Evolutionary conservation across 345 rosid genomes (phyloP).

Genomic region (Psidium guajava): DNA sequence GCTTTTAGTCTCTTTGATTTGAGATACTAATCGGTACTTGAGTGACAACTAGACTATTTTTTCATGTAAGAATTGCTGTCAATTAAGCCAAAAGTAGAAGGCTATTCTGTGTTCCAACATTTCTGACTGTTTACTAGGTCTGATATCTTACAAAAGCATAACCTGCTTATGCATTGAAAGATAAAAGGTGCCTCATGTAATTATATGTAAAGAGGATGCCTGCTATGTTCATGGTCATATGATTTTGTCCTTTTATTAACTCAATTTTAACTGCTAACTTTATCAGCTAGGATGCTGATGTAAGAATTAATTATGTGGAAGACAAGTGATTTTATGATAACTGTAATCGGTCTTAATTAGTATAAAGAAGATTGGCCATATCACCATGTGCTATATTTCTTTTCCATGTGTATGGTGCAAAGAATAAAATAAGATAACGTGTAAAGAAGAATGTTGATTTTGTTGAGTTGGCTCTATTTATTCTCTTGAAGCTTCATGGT

Average conservation of each 20-base stretch:
- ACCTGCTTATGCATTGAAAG: background rate
- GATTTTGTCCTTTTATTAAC: background rate
- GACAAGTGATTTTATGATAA: background rate
- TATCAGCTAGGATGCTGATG: background rate
- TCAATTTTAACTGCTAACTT: background rate
- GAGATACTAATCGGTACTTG: background rate
- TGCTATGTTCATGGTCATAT: background rate
- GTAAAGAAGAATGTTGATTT: background rate
- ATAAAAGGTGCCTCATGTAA: background rate
- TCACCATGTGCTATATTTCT: background rate
- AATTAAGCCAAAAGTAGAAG: background rate
- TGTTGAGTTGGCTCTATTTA: background rate
- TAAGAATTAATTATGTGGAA: background rate
- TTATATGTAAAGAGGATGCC: background rate
- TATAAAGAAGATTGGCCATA: background rate
- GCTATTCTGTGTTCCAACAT: background rate
- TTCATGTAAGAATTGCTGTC: background rate
- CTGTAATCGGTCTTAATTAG: background rate
- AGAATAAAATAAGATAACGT: background rate
- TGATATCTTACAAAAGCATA: background rate
- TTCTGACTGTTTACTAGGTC: background rate
- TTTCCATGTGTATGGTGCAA: background rate
- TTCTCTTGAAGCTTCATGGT: conserved; percentile 63
- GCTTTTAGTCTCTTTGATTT: background rate
- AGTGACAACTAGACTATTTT: background rate